Evolutionary conservation across 1,284 basidiomycete species (phyloP).

Genomic region (Boletus mariae): DNA sequence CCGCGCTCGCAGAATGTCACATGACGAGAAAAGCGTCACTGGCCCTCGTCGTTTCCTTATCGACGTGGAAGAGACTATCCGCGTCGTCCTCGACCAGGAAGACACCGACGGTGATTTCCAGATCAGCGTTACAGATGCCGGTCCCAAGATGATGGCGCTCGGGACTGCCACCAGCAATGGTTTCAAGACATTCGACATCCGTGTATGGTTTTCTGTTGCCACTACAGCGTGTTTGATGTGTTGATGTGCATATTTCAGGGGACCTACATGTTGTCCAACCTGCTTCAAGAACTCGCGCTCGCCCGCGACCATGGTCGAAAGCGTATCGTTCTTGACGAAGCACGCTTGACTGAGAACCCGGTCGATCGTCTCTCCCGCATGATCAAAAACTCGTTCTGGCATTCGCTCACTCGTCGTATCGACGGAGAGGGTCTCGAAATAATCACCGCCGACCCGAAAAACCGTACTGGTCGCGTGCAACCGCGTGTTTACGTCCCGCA

Average conservation of each 20-base stretch:
- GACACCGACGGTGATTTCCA: constrained; percentile 97
- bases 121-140: constrained; percentile 95
- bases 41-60: constrained; percentile 87
- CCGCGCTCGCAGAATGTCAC: constrained; percentile 76
- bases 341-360: constrained; percentile 93
- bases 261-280: constrained; percentile 97
- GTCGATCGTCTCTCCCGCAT: constrained; percentile 95
- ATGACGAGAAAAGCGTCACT: constrained; percentile 75
- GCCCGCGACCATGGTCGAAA: constrained; percentile 95
- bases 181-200: constrained; percentile 94
- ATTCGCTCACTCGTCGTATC: constrained; percentile 92
- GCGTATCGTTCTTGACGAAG: constrained; percentile 96
- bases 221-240: neutral
- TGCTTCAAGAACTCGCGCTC: constrained; percentile 97
- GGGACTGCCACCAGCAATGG: constrained; percentile 97
- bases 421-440: constrained; percentile 96
- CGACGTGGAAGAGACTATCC: constrained; percentile 98
- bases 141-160: constrained; percentile 93
- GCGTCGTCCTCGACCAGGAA: constrained; percentile 94
- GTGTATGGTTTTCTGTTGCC: constrained; percentile 50
- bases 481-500: constrained; percentile 94
- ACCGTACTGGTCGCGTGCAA: constrained; percentile 79
- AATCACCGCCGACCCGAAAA: constrained; percentile 96
- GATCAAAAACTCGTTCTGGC: constrained; percentile 99
- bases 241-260: constrained; percentile 51